These are phyloP conservation scores for Alnus rubra DNA, from an alignment of 306 rosid species.

Conservation along the genomic window DNA sequence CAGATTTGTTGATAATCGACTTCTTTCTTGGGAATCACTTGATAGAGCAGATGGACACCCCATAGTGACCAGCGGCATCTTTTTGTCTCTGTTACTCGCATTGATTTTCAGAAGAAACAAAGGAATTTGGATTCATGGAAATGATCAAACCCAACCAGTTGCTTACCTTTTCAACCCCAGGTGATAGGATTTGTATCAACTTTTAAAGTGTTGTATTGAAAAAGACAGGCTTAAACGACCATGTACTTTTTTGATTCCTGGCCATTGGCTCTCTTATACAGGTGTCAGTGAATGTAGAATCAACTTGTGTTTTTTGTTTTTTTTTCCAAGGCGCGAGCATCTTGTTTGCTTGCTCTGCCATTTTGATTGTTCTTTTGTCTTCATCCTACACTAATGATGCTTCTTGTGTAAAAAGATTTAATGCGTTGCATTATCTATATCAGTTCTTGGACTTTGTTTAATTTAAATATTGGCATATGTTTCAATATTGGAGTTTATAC, in stretches of 20 bases:
- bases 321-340: constrained; percentile 6
- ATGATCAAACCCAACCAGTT: constrained; percentile 28
- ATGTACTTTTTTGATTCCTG: constrained; percentile 29
- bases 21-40: constrained; percentile 38
- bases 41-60: constrained; percentile 30
- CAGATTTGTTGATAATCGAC: constrained; percentile 37
- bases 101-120: constrained; percentile 33
- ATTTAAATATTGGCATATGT: too few relatives aligned
- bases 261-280: constrained; percentile 35
- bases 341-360: constrained; percentile 10
- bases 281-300: constrained; percentile 36
- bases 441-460: too few relatives aligned
- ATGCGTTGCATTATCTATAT: neutral
- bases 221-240: constrained; percentile 30
- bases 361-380: constrained; percentile 10
- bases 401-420: constrained; percentile 23
- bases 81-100: constrained; percentile 43
- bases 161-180: constrained; percentile 26
- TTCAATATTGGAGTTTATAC: too few relatives aligned
- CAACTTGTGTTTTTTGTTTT: constrained; percentile 14
- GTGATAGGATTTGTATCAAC: constrained; percentile 15
- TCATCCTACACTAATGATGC: constrained; percentile 9
- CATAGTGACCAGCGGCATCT: constrained; percentile 30
- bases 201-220: constrained; percentile 24
- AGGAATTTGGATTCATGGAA: constrained; percentile 23